Evolutionary conservation across 108 stramenopile species (phyloP), one percentile per base, ranked within the genome.

Genomic region (Cyclotella cryptica): DNA sequence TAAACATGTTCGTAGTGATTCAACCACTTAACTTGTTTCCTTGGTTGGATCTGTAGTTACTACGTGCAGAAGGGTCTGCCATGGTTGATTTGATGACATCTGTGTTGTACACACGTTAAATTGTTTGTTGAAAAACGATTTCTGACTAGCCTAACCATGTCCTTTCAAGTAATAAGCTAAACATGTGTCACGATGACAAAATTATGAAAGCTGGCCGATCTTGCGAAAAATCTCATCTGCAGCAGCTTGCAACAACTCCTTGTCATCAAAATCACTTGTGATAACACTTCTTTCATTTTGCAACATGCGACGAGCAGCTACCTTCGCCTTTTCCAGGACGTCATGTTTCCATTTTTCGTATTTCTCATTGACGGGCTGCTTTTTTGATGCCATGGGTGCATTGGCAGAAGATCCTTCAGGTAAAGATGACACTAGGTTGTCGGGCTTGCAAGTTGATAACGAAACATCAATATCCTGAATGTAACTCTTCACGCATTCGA

Each of bases 291-390:
- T 44, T 46, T 39, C 53, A 12, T 49, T 39, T 22, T 53, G 28
- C n/a, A 12, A 6, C 53, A 42, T 69, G 9, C 19, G 26, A 41
- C 9, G 7, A 42, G 58, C 46, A 13, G 52, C 0, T 45, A 0
- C 30, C 44, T 58, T 72, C 1, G 73, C 67, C 27, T 68, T 63
- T 28, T 35, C 53, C 49, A 83, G 54, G 7, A 71, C 62, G 24
- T 29, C 40, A 10, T 43, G 55, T 41, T 83, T 76, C 81, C 81
- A 83, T 30, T 61, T 41, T 22, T 71, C 65, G 61, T 72, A 83
- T 45, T 28, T 40, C 11, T 58, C 24, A 24, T 63, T 52, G 65
- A 66, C 22, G 18, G 55, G 14, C 0, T 27, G 24, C 6, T n/a
- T 58, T 53, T 67, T 59, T 17, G 43, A 63, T 41, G 63, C 22